A percentile compares a stretch with the other conserved stretches of the same genome.
Evolutionary conservation across 2,329 filamentous ascomycete genomes (phyloP).

Genomic region (Neocatenulostroma microsporum): DNA sequence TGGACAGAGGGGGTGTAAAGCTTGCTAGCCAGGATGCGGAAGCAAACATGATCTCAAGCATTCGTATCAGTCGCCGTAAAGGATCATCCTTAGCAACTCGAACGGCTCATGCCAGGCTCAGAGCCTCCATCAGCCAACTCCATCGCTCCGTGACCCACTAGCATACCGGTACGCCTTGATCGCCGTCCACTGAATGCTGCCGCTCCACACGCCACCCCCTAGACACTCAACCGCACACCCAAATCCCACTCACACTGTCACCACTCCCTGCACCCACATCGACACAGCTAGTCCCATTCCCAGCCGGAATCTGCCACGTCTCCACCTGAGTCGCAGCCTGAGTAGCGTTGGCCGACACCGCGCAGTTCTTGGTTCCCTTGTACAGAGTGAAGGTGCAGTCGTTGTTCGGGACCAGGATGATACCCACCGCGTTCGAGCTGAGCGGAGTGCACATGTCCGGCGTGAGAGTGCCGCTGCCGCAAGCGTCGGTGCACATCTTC

Average conservation of each 20-base stretch:
- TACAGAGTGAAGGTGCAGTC: constrained; percentile 19
- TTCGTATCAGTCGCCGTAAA: too few species aligned
- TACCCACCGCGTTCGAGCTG: constrained; percentile 11
- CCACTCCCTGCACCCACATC: constrained; percentile 17
- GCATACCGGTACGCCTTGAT: too few species aligned
- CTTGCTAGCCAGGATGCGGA: too few species aligned
- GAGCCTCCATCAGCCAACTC: too few species aligned
- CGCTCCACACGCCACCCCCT: constrained; percentile 1
- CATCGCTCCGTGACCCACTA: too few species aligned
- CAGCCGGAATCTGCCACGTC: constrained; percentile 5
- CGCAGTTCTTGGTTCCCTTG: constrained; percentile 13
- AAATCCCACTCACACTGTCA: constrained; percentile 22
- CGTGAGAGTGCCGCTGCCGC: constrained; percentile 11
- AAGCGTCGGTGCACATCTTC: constrained; percentile 10
- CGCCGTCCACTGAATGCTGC: too few species aligned
- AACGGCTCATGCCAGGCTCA: too few species aligned
- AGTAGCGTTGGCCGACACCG: too few species aligned
- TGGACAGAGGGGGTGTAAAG: too few species aligned
- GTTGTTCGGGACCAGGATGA: constrained; percentile 12
- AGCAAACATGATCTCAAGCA: too few species aligned
- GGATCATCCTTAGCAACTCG: too few species aligned
- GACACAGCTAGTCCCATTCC: constrained; percentile 12
- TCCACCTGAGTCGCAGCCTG: constrained; percentile 5
- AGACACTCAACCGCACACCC: constrained; percentile 18
- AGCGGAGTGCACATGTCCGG: constrained; percentile 13